Evolutionary conservation across 2,329 filamentous ascomycete genomes (phyloP), one percentile per base, ranked within the genome.

Genomic region (Corinectria fuckeliana): DNA sequence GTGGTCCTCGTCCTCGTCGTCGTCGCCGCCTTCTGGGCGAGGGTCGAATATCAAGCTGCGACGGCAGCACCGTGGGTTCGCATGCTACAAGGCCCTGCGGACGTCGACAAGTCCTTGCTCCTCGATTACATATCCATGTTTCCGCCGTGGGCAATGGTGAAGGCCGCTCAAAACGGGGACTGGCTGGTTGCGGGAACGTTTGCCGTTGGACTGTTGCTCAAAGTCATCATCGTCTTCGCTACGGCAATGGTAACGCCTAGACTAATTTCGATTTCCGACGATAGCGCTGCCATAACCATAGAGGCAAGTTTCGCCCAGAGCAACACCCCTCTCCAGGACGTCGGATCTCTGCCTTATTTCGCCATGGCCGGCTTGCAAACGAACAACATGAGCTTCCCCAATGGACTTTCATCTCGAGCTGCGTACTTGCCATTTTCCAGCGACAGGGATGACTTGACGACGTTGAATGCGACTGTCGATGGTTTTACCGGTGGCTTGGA

Each of bases 21-120:
- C 0, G 60, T 76, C 14, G 72, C 74, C 4, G 71, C 69, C 11
- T 32, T 72, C 8, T 79, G 77, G 76, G 63, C 62, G 9, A 70
- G 77, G 14, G 75, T 76, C 9, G 77, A 79, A 47, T 76, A 74
- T 52, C 77, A 79, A 57, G 68, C 74, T n/a, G 75, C 75, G 38
- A 62, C 69, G 9, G 65, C 69, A 1, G 76, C 77, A 30, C 77
- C 77, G 1, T 80, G 77, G 77, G 59, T 73, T 3, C 73, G 72
- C 2, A 65, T 79, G 61, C 63, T 71, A 5, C 69, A 69, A 16
- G 71, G 64, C 2, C 66, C 75, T 9, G 62, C 65, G 5, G 62
- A 68, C 23, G 69, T 70, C 11, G 69, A 75, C 42, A 67, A 68
- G 52, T 75, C 74, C 14, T 60, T 79, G 32, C 61, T 79, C 38